Percentiles rank a stretch among this genome's conserved stretches.
These are phyloP conservation scores for Aspergillus sojae DNA, from an alignment of 2,329 filamentous ascomycete species.

Conservation along the genomic window DNA sequence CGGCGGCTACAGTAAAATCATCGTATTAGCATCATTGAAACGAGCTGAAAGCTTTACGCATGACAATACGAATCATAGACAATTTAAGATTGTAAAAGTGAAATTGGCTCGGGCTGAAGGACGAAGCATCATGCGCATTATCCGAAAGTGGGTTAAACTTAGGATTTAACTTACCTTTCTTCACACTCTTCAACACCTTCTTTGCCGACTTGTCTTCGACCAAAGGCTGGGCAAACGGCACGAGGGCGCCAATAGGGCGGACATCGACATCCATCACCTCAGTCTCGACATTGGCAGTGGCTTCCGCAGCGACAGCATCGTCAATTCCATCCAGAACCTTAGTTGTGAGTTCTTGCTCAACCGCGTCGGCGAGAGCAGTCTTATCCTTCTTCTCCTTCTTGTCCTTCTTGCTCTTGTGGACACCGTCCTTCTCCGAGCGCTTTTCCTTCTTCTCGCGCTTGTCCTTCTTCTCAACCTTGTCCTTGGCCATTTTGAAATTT, in stretches of 20 bases:
- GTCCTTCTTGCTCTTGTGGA: conserved; percentile 50
- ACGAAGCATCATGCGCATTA: not conserved
- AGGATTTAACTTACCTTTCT: conserved; percentile 46
- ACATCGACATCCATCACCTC: conserved; percentile 32
- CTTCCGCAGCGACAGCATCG: conserved; percentile 27
- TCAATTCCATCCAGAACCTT: conserved; percentile 41
- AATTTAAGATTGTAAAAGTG: not conserved
- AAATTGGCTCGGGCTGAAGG: not conserved
- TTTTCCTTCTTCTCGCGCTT: conserved; percentile 50
- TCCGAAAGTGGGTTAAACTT: not conserved
- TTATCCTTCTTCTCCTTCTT: conserved; percentile 50
- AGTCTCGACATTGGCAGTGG: conserved; percentile 26
- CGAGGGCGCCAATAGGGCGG: conserved; percentile 49
- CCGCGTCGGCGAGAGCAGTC: conserved; percentile 40
- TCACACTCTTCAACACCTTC: conserved; percentile 56
- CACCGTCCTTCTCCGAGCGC: conserved; percentile 49
- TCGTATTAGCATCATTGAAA: conserved; percentile 22
- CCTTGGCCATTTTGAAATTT: conserved; percentile 47
- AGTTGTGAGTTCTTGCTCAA: conserved; percentile 42
- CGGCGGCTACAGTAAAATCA: conserved; percentile 68
- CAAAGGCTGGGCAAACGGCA: conserved; percentile 54
- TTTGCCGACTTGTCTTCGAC: conserved; percentile 55
- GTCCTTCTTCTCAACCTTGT: conserved; percentile 50
- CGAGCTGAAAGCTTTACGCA: not conserved
- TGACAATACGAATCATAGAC: not conserved